Evolutionary conservation across 1,284 basidiomycete genomes (phyloP), one percentile per base, ranked within the genome.

Genomic region (Gymnopus androsaceus): DNA sequence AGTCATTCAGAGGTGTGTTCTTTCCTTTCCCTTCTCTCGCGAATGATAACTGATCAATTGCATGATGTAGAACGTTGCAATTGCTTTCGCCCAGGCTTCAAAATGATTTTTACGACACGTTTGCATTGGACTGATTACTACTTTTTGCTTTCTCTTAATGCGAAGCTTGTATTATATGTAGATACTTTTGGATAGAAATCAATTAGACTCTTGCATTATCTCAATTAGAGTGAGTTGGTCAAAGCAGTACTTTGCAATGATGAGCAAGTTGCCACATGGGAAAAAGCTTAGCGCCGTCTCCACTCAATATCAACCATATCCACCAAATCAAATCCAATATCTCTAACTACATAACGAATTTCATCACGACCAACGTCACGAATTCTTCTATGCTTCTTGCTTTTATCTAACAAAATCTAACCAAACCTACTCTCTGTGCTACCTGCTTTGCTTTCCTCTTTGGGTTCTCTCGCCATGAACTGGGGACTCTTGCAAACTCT

Each of bases 1-100:
- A 94, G 92, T 65, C 96, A 99, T 77, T 92, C 90, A 57, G 90
- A 92, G 75, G 89, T 91, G 67, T 62, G 87, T 78, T 40, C 41
- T 27, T 36, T 40, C 19, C 34, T 25, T 15, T 27, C 25, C 17
- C 31, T 15, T 21, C 37, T 49, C 19, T 49, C 55, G 28, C n/a
- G 58, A 37, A 33, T 19, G 59, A 55, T 71, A 44, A 69, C 57
- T 50, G 58, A 48, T 17, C 9, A 54, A 41, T 52, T 53, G 17
- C n/a, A n/a, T n/a, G n/a, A 57, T 2, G 11, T 58, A 90, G 87
- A 90, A 83, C 61, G 84, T 89, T 59, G 90, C 90, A 33, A 85
- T 92, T 58, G 90, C 90, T 56, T 92, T 92, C 64, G 90, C 90
- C 61, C 88, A 91, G 72, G 87, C 89, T 54, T 71, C 74, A 21